Percentiles rank a stretch among this genome's conserved stretches.
These are phyloP conservation scores for Fusarium armeniacum DNA, from an alignment of 2,329 filamentous ascomycete species.

Conservation along the genomic window DNA sequence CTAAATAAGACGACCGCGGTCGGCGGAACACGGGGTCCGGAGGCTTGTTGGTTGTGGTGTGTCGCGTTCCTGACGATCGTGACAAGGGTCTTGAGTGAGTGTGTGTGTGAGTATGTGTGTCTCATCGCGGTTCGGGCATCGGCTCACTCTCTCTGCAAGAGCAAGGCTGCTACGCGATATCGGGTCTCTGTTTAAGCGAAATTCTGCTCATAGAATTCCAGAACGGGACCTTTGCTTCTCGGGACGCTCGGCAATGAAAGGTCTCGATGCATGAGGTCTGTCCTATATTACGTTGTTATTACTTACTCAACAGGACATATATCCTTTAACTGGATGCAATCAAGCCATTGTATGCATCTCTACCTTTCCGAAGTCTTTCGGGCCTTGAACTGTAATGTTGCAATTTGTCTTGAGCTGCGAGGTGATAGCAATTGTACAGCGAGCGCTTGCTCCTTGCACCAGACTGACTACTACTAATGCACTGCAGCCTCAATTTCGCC, in stretches of 20 bases:
- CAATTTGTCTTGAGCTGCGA: neutral
- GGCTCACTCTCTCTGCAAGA: conserved; percentile 18
- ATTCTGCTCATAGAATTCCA: neutral
- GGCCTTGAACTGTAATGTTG: neutral
- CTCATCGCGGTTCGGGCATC: conserved; percentile 19
- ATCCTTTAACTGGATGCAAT: conserved; percentile 14
- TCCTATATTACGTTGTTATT: neutral
- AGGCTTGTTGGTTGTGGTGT: conserved; percentile 34
- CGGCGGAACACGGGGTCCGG: conserved; percentile 20
- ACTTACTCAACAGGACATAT: neutral
- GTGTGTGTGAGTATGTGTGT: conserved; percentile 8
- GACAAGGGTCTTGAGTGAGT: conserved; percentile 36
- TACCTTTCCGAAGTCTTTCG: conserved; percentile 15
- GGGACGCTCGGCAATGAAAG: conserved; percentile 25
- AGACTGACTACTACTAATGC: neutral
- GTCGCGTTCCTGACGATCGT: conserved; percentile 50
- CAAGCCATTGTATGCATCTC: conserved; percentile 27
- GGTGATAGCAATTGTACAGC: neutral
- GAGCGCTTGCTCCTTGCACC: conserved; percentile 5
- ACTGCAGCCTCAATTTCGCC: conserved; percentile 9
- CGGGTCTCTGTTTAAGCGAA: conserved; percentile 26
- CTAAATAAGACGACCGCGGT: conserved; percentile 26
- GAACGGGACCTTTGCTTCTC: conserved; percentile 5
- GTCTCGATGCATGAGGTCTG: neutral
- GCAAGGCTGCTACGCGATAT: conserved; percentile 17